Base-by-base conservation (phyloP, 2,329 filamentous ascomycete genomes). In the Cercospora nicotianae region DNA sequence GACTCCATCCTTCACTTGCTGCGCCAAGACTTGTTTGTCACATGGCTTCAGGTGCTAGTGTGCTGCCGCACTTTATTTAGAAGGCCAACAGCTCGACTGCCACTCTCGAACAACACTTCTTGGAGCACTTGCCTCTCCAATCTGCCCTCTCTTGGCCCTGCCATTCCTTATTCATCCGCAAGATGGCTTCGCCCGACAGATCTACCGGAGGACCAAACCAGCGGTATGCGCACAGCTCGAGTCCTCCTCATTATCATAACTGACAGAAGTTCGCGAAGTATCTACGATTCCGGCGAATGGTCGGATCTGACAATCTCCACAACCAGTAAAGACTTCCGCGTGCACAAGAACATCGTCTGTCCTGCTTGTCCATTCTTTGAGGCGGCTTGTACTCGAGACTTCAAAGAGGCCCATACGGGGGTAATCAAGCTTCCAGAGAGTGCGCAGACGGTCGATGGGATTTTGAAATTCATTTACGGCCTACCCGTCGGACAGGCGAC, bases 301-400 rank as follows among this genome's bases (percentile, higher is more conserved):
- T 39, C 62, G 23, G 62, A 64, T n/a, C 23, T 64, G 23, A 30
- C 20, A 5, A 30, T 64, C 33, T 57, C n/a, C 10, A 64, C 48
- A 3, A 20, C 30, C 2, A 55, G 48, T 0, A 42, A n/a, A 28
- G 51, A 55, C 30, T 64, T 64, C 31, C 18, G 9, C 10, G 62
- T 64, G 10, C 62, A 64, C 48, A 64, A 64, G 23, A 12, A 12
- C 59, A 61, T 61, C 20, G 26, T 61, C 4, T 61, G 59, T 28
- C 59, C 62, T 10, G 62, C 45, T 5, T 57, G 30, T 7, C 30
- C 28, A 1, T 64, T 55, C 30, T 64, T 64, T 8, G 28, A 39
- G 7, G 62, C 48, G 5, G 62, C 48, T 0, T 55, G 30, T 8
- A 42, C 48, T 36, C 9, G 33, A 5, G 48, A 55, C 48, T 64